These are phyloP conservation scores for Pythium coloratum DNA, from an alignment of 352 stramenopile genomes.

Conservation along the genomic window DNA sequence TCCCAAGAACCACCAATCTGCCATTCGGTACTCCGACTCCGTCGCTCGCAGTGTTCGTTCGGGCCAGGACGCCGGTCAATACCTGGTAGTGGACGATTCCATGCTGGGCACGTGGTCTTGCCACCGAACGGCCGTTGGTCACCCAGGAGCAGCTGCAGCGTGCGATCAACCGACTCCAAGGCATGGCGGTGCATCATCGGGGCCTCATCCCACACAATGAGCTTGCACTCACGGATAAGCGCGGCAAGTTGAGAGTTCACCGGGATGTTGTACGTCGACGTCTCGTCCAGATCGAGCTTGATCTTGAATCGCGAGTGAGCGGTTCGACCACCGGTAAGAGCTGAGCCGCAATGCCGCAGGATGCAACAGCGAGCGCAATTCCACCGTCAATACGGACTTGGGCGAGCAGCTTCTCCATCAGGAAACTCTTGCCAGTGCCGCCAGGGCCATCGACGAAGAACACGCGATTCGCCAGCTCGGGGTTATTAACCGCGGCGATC, in stretches of 20 bases:
- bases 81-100: conserved; percentile 7
- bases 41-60: conserved; percentile 9
- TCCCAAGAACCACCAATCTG: conserved; percentile 9
- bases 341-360: neutral
- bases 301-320: neutral
- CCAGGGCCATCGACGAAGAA: neutral
- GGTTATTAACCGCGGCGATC: too few relatives aligned
- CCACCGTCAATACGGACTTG: neutral
- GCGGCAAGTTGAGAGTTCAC: too few relatives aligned
- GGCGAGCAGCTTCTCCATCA: neutral
- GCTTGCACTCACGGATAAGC: neutral
- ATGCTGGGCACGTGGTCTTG: neutral
- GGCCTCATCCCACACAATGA: neutral
- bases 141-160: neutral
- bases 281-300: neutral
- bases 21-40: neutral
- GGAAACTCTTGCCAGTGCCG: neutral
- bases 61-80: conserved; percentile 18
- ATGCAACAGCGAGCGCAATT: neutral
- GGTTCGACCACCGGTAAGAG: neutral
- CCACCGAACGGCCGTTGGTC: too few relatives aligned
- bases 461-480: neutral
- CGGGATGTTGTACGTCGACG: neutral
- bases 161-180: neutral
- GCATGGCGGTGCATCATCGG: neutral